Conservation (phyloP, 2,329 filamentous ascomycete genomes). For the Sclerotinia nivalis region DNA sequence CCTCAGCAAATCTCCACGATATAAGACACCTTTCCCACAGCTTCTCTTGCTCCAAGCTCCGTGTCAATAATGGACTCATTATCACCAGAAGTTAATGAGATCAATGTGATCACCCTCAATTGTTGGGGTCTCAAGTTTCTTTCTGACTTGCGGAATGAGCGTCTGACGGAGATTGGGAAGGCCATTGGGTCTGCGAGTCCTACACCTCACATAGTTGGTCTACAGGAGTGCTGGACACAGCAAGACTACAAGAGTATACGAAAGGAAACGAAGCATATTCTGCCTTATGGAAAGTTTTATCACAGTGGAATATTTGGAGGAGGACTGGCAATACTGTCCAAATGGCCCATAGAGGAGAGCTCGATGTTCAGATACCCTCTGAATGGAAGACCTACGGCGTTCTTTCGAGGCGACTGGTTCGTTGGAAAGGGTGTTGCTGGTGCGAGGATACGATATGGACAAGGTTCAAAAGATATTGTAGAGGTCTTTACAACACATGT, state of each 20-base stretch:
- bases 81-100: conserved; percentile 43
- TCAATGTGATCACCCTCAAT: conserved; percentile 86
- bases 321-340: conserved; percentile 83
- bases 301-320: conserved; percentile 84
- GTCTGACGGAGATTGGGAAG: conserved; percentile 80
- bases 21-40: neutral
- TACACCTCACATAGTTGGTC: conserved; percentile 79
- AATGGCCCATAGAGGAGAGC: conserved; percentile 90
- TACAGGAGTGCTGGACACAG: conserved; percentile 94
- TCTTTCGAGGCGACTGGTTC: conserved; percentile 94
- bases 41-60: neutral
- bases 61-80: neutral
- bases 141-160: conserved; percentile 73
- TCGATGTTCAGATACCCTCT: conserved; percentile 85
- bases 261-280: conserved; percentile 66
- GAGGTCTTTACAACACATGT: conserved; percentile 94
- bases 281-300: conserved; percentile 94
- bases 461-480: conserved; percentile 63
- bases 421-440: conserved; percentile 92
- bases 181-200: conserved; percentile 70
- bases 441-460: conserved; percentile 73
- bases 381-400: conserved; percentile 89
- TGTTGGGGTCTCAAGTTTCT: conserved; percentile 96
- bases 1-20: neutral
- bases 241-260: conserved; percentile 80